phyloP scores from a whole-genome alignment of 306 rosid species.

The Quillaja saponaria region DNA sequence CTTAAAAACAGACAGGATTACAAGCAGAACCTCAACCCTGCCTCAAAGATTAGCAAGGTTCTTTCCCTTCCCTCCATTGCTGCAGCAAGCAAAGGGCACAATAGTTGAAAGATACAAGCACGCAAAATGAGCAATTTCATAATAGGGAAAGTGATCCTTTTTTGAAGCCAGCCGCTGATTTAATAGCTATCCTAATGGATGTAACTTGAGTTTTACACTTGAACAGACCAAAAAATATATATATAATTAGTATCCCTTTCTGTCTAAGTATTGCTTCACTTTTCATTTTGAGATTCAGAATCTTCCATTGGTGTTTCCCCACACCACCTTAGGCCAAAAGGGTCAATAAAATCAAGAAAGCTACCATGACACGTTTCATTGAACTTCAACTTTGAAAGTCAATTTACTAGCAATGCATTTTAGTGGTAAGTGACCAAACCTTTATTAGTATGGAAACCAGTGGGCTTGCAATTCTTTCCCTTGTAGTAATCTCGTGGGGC shows the following conservation, averaged over 20 bases:
- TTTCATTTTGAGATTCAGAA: not conserved
- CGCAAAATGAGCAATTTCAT: too few species aligned
- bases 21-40: too few species aligned
- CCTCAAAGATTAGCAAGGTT: too few species aligned
- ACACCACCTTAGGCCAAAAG: not conserved
- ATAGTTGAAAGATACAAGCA: too few species aligned
- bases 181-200: too few species aligned
- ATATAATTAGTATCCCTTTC: not conserved
- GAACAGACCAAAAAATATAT: not conserved
- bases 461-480: conserved; percentile 90
- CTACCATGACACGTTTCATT: not conserved
- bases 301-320: not conserved
- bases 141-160: too few species aligned
- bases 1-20: too few species aligned
- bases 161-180: too few species aligned
- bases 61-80: too few species aligned
- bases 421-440: conserved; percentile 38
- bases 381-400: not conserved
- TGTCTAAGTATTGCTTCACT: not conserved
- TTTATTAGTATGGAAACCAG: conserved; percentile 86
- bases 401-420: not conserved
- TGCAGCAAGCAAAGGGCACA: too few species aligned
- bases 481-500: conserved; percentile 81
- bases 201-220: too few species aligned
- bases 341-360: not conserved